phyloP scores from a whole-genome alignment of 2,329 filamentous ascomycete species.

The Calonectria hawksworthii region DNA sequence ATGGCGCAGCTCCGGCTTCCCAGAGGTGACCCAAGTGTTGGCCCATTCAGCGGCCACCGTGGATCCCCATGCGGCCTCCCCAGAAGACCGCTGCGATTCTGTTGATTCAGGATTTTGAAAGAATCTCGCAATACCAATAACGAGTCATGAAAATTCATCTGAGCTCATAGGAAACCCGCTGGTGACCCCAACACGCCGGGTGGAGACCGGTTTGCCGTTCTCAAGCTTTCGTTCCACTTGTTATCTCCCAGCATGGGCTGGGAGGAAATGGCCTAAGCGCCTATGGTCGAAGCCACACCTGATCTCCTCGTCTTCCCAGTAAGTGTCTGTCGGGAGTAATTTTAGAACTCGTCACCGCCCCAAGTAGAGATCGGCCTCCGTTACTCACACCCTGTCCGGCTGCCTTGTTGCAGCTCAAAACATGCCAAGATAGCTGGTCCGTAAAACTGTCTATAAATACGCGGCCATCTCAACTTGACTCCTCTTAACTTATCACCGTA shows the following conservation, averaged over 20 bases:
- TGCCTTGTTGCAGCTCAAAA: not conserved
- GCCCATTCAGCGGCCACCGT: not conserved
- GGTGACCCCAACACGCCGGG: not conserved
- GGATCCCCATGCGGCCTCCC: not conserved
- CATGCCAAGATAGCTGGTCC: not conserved
- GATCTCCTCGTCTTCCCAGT: not conserved
- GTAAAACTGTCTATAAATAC: not conserved
- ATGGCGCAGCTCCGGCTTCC: not conserved
- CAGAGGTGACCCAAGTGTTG: not conserved
- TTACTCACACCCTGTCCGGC: not conserved
- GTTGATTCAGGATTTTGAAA: too few relatives aligned
- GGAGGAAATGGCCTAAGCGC: not conserved
- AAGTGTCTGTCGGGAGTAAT: not conserved
- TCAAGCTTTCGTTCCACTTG: not conserved
- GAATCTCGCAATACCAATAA: not conserved
- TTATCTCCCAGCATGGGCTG: not conserved
- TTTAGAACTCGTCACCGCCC: not conserved
- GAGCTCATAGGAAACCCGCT: not conserved
- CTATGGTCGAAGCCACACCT: not conserved
- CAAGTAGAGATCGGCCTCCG: not conserved
- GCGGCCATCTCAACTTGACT: too few relatives aligned
- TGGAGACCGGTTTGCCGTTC: too few relatives aligned
- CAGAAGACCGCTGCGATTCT: not conserved
- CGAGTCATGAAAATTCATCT: not conserved
- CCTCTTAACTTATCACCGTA: too few relatives aligned